Conservation (phyloP, 495 filamentous ascomycete genomes). For the Aspergillus taichungensis region DNA sequence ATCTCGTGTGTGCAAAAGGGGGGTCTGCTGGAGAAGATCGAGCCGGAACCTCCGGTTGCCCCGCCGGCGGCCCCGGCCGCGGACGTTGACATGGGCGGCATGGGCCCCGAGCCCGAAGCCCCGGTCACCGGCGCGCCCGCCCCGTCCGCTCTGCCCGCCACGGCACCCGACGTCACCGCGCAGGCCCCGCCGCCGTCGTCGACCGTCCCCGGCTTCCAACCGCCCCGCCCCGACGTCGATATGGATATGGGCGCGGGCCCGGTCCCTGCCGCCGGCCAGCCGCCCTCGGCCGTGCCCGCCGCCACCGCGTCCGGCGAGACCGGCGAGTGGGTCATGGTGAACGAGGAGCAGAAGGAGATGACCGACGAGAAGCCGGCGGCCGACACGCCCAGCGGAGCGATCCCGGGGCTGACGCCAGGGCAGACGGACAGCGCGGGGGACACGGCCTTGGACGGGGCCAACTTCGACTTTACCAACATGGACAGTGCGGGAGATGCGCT, state of each 20-base stretch:
- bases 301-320: conserved; percentile 29
- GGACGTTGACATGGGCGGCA: conserved; percentile 54
- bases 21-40: conserved; percentile 55
- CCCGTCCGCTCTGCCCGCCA: neutral
- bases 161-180: neutral
- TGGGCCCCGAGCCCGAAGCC: too few relatives aligned
- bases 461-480: conserved; percentile 50
- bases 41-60: conserved; percentile 39
- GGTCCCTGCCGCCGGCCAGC: neutral
- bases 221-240: conserved; percentile 25
- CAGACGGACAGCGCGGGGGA: conserved; percentile 19
- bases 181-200: neutral
- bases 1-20: conserved; percentile 63
- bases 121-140: conserved; percentile 10
- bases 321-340: conserved; percentile 56
- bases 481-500: conserved; percentile 55
- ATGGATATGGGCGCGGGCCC: conserved; percentile 34
- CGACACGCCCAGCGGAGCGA: conserved; percentile 18
- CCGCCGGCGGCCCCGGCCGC: conserved; percentile 40
- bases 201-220: conserved; percentile 1
- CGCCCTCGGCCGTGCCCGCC: conserved; percentile 11
- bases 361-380: conserved; percentile 8
- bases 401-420: conserved; percentile 20
- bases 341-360: conserved; percentile 34
- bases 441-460: conserved; percentile 29